Percentiles rank a stretch among this genome's conserved stretches.
These are phyloP conservation scores for Neurospora sp. DNA, from an alignment of 495 filamentous ascomycete genomes.

Conservation along the genomic window DNA sequence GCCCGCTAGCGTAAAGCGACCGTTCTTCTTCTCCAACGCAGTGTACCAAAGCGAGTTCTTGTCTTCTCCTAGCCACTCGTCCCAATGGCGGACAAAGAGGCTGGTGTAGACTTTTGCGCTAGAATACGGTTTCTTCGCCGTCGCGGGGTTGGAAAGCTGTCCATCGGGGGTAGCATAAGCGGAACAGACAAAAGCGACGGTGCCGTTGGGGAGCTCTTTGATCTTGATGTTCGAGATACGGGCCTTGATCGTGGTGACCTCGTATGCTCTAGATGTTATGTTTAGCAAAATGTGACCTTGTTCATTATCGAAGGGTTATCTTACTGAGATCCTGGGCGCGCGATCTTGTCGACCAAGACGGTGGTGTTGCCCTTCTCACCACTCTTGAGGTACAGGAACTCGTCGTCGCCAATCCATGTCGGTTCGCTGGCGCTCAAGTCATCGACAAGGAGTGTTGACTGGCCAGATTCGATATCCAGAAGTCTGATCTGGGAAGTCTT, in stretches of 20 bases:
- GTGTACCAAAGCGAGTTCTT: conserved; percentile 66
- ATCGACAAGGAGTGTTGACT: conserved; percentile 55
- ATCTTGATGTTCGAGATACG: conserved; percentile 68
- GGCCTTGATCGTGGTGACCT: conserved; percentile 51
- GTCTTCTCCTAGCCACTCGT: conserved; percentile 58
- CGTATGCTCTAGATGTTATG: conserved; percentile 33
- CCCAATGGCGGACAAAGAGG: conserved; percentile 73
- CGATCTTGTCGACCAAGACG: conserved; percentile 48
- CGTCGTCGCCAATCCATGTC: conserved; percentile 61
- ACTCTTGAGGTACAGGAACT: conserved; percentile 57
- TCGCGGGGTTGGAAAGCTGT: conserved; percentile 48
- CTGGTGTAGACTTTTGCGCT: conserved; percentile 57
- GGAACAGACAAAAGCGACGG: conserved; percentile 60
- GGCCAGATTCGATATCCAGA: conserved; percentile 59
- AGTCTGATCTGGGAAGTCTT: conserved; percentile 67
- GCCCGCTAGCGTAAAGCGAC: conserved; percentile 29
- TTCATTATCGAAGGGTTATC: neutral
- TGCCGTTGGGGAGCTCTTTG: conserved; percentile 47
- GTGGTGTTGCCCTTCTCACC: conserved; percentile 58
- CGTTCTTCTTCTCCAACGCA: conserved; percentile 41
- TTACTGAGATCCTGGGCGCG: neutral
- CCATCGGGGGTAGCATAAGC: conserved; percentile 52
- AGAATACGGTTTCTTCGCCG: conserved; percentile 44
- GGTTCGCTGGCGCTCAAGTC: conserved; percentile 56
- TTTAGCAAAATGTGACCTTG: neutral